Conservation (phyloP, 768 basidiomycete genomes). For the Gloeopeniophorella convolvens region DNA sequence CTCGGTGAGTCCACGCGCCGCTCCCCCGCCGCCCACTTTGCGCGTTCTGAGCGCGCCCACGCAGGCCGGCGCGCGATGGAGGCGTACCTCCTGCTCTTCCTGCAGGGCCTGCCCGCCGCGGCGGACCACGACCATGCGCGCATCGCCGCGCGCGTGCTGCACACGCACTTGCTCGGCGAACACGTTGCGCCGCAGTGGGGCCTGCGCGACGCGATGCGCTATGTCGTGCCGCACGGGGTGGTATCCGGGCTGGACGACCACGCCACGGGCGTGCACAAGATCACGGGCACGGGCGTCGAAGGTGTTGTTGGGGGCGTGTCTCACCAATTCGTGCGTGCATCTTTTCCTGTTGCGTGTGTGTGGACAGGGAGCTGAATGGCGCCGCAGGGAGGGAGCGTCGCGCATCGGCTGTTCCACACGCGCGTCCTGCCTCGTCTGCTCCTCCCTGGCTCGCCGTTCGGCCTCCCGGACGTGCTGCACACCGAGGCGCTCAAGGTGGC, state of each 20-base stretch:
- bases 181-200: conserved; percentile 72
- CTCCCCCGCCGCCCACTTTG: background rate
- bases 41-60: background rate
- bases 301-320: conserved; percentile 73
- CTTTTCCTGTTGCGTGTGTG: background rate
- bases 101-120: conserved; percentile 45
- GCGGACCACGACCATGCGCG: conserved; percentile 51
- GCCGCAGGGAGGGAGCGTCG: conserved; percentile 32
- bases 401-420: conserved; percentile 38
- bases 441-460: conserved; percentile 24
- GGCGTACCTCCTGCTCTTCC: conserved; percentile 66
- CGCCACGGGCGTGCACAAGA: conserved; percentile 67
- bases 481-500: conserved; percentile 38
- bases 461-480: conserved; percentile 40
- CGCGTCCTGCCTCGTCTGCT: conserved; percentile 34
- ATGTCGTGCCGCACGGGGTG: conserved; percentile 34
- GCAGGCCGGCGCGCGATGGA: conserved; percentile 73
- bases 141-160: conserved; percentile 50
- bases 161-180: conserved; percentile 68
- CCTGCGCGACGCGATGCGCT: conserved; percentile 64
- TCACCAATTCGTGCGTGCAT: conserved; percentile 65
- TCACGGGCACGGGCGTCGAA: conserved; percentile 70
- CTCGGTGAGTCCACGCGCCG: conserved; percentile 47
- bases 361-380: background rate
- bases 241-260: conserved; percentile 26